Conservation (phyloP, 352 stramenopile genomes). For the Phytophthora macrochlamydospora region DNA sequence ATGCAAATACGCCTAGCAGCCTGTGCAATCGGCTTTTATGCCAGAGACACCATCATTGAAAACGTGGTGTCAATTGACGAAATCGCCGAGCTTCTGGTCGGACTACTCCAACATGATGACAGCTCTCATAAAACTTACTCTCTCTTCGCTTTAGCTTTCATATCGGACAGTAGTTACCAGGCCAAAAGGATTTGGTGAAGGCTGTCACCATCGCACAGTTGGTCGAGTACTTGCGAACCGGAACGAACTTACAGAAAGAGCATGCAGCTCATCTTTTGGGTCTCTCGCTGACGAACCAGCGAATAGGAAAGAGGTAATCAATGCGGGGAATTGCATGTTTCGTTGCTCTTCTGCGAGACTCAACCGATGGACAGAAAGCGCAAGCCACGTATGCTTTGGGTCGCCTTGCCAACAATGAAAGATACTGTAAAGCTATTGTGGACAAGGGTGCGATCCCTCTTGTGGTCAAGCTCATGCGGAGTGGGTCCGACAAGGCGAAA, state of each 20-base stretch:
- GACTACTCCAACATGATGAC: conserved; percentile 9
- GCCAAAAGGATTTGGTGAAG: conserved; percentile 1
- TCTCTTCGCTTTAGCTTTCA: conserved; percentile 2
- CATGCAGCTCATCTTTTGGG: conserved; percentile 6
- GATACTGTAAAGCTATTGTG: conserved; percentile 5
- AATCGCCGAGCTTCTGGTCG: conserved; percentile 3
- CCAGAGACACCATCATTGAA: conserved; percentile 3
- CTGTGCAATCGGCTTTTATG: conserved; percentile 8
- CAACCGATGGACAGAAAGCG: conserved; percentile 10
- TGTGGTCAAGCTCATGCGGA: conserved; percentile 2
- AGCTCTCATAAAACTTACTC: conserved; percentile 11
- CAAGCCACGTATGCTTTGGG: conserved; percentile 9
- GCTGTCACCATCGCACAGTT: conserved; percentile 5
- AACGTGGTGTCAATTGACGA: conserved; percentile 11
- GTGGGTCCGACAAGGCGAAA: not conserved
- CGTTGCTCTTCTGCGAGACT: conserved; percentile 4
- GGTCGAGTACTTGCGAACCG: not conserved
- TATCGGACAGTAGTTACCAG: conserved; percentile 1
- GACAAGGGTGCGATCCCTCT: not conserved
- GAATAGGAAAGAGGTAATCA: conserved; percentile 3
- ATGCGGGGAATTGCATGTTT: conserved; percentile 4
- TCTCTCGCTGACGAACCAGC: conserved; percentile 3
- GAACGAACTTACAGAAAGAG: conserved; percentile 10
- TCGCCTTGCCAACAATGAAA: conserved; percentile 9
- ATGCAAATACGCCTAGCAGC: conserved; percentile 9